Evolutionary conservation across 2,329 filamentous ascomycete species (phyloP).

Genomic region (Exophiala oligosperma): DNA sequence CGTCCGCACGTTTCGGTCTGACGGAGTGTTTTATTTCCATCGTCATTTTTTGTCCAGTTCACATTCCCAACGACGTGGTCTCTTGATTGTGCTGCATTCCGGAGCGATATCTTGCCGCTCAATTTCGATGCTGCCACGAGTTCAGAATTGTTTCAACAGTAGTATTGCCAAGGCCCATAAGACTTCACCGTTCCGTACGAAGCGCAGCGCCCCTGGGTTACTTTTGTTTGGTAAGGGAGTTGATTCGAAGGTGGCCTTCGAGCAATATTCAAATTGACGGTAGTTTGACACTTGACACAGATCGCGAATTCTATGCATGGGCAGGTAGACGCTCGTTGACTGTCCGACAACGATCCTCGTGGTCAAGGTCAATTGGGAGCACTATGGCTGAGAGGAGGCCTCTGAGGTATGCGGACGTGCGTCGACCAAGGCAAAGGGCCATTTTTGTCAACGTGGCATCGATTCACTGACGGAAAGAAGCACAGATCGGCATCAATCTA

Average conservation of each 20-base stretch:
- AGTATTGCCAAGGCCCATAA: background rate
- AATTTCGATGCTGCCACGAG: constrained; percentile 12
- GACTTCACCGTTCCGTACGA: background rate
- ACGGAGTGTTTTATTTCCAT: too few species aligned
- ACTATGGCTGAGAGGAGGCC: constrained; percentile 37
- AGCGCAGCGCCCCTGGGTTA: background rate
- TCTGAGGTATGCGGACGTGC: constrained; percentile 49
- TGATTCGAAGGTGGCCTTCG: background rate
- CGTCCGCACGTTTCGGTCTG: too few species aligned
- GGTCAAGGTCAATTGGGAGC: constrained; percentile 1
- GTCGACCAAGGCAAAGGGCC: constrained; percentile 26
- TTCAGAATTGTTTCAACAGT: constrained; percentile 1
- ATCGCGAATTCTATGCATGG: constrained; percentile 2
- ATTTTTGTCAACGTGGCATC: background rate
- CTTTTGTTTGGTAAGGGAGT: background rate
- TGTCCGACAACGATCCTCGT: background rate
- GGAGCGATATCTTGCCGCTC: background rate
- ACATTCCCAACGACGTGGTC: too few species aligned
- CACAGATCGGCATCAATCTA: constrained; percentile 86
- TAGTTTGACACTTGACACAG: background rate
- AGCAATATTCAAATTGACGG: too few species aligned
- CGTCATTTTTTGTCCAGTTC: too few species aligned
- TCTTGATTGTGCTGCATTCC: too few species aligned
- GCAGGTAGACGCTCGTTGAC: background rate
- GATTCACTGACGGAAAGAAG: constrained; percentile 2